Base-by-base conservation (phyloP, 495 filamentous ascomycete species). In the Amniculicola lignicola region DNA sequence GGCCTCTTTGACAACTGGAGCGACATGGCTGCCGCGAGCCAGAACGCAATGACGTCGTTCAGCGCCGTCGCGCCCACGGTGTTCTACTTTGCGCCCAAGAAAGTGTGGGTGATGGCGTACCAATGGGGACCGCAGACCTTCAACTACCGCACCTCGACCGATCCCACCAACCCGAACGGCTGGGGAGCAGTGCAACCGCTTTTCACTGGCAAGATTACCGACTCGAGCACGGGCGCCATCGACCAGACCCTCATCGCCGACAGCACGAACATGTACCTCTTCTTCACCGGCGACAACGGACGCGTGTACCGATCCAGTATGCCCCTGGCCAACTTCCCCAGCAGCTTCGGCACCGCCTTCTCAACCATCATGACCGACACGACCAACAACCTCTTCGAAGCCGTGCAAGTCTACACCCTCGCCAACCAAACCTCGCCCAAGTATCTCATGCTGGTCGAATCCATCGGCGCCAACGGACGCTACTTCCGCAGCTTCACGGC, bases 21-120 rank as follows among this genome's bases (percentile, higher is more conserved):
- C 37, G 63, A 48, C 9, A 80, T 85, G 78, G 72, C 67, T 9
- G 63, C 74, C 0, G 80, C 78, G 0, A 51, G 38, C 33, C 51
- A 55, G 23, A 67, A 58, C 24, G 49, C 45, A 1, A 57, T 59
- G 29, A 62, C 45, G n/a, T 51, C 45, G 16, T n/a, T n/a, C n/a
- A 54, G 51, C 29, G 53, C 50, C 40, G 82, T 85, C 12, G 65
- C 65, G 14, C 65, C 65, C 9, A 47, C 63, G 15, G 19, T 67
- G 19, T 67, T 67, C 57, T 65, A 52, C 54, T 65, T 65, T 28
- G 54, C 42, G 14, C 65, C 65, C 11, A 60, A 67, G 46, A 56
- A 39, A 19, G 24, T 67, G 12, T 67, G 65, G 65, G 57, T 65
- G 16, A 53, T 67, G 4, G 51, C 59, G 31, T 65, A 62, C 29